phyloP scores from a whole-genome alignment of 1,284 basidiomycete species.

The Cryptococcus amylolentus region DNA sequence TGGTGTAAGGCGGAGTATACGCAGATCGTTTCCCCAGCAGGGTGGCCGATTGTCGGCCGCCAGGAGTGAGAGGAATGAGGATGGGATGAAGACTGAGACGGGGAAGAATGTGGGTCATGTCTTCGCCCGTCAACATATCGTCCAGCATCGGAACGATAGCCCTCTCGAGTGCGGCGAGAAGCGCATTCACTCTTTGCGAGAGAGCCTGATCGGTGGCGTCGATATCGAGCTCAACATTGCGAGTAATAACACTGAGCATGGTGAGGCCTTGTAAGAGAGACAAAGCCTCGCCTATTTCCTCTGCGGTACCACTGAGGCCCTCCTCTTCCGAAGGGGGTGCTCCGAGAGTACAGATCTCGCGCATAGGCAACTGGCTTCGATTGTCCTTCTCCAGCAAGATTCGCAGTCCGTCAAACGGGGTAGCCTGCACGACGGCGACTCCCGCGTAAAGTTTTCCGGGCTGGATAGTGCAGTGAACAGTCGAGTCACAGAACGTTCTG shows the following conservation, averaged over 20 bases:
- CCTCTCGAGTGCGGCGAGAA: slow-evolving; percentile 38
- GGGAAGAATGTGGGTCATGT: slow-evolving; percentile 44
- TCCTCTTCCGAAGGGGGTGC: slow-evolving; percentile 14
- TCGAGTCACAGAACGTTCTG: slow-evolving; percentile 43
- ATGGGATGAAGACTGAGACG: slow-evolving; percentile 43
- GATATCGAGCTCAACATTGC: slow-evolving; percentile 30
- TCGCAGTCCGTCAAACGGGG: slow-evolving; percentile 51
- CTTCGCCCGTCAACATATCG: slow-evolving; percentile 38
- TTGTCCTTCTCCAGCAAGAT: slow-evolving; percentile 44
- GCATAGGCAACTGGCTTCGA: slow-evolving; percentile 49
- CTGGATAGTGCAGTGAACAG: slow-evolving; percentile 35
- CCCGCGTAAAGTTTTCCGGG: slow-evolving; percentile 49
- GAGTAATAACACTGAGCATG: slow-evolving; percentile 43
- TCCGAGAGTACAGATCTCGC: slow-evolving; percentile 41
- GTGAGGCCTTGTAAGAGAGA: slow-evolving; percentile 45
- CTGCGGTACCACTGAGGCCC: slow-evolving; percentile 36
- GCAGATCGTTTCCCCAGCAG: slow-evolving; percentile 3
- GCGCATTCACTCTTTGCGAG: slow-evolving; percentile 27
- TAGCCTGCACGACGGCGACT: slow-evolving; percentile 50
- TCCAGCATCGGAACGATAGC: slow-evolving; percentile 48
- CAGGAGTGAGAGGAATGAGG: slow-evolving; percentile 42
- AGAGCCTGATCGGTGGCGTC: slow-evolving; percentile 14
- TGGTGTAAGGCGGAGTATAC: slow-evolving; percentile 46
- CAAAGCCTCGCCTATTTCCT: slow-evolving; percentile 48
- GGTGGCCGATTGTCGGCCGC: slow-evolving; percentile 9